phyloP scores from a whole-genome alignment of 2,329 filamentous ascomycete genomes.

The Lecanicillium sp. region DNA sequence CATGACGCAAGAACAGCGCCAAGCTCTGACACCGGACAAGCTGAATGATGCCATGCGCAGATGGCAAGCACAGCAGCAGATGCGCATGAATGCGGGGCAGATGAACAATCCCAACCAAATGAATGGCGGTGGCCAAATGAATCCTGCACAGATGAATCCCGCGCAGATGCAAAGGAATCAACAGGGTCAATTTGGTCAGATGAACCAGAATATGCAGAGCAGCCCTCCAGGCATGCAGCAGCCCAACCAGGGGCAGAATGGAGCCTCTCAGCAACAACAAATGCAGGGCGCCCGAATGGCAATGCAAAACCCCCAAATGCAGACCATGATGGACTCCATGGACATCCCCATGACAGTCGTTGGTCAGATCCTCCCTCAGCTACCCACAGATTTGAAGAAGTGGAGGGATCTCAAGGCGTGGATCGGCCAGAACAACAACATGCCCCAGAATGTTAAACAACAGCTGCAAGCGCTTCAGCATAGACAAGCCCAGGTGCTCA shows the following conservation, averaged over 20 bases:
- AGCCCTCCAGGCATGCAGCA: conserved; percentile 1
- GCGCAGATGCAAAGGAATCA: conserved; percentile 21
- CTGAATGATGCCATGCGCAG: conserved; percentile 41
- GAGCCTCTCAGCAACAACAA: conserved; percentile 7
- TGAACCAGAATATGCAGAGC: background rate
- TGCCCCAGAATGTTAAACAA: conserved; percentile 21
- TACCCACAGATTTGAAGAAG: conserved; percentile 37
- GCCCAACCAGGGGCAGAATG: conserved; percentile 13
- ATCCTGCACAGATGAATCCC: conserved; percentile 19
- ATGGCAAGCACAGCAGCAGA: conserved; percentile 34
- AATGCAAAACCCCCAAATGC: conserved; percentile 22
- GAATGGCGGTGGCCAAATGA: background rate
- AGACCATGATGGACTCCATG: conserved; percentile 37
- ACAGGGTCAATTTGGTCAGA: background rate
- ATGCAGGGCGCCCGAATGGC: conserved; percentile 1
- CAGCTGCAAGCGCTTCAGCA: conserved; percentile 28
- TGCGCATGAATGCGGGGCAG: conserved; percentile 22
- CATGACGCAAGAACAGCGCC: conserved; percentile 38
- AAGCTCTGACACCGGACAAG: conserved; percentile 39
- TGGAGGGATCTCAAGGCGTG: conserved; percentile 39
- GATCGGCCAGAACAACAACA: conserved; percentile 27
- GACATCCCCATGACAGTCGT: conserved; percentile 33
- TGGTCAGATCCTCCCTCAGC: conserved; percentile 17
- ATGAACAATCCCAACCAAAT: conserved; percentile 18
- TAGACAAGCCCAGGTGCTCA: conserved; percentile 28